phyloP scores from a whole-genome alignment of 768 basidiomycete genomes.

The Pholiota microspora region DNA sequence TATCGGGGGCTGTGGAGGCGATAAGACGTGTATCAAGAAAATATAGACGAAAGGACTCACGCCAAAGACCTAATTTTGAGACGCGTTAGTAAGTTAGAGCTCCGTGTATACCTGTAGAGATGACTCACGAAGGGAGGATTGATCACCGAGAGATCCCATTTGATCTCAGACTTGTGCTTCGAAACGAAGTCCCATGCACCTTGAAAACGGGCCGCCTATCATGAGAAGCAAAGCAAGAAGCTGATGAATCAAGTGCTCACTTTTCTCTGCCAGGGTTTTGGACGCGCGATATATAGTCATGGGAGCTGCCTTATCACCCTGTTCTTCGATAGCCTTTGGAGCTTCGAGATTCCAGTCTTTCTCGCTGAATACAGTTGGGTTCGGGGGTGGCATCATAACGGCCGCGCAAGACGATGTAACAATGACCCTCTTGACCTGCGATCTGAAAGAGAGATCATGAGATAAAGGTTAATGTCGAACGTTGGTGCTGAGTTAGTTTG shows the following conservation, averaged over 20 bases:
- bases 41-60: neutral
- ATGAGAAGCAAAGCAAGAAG: too few relatives aligned
- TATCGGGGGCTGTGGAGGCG: constrained; percentile 33
- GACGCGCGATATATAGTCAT: constrained; percentile 51
- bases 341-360: constrained; percentile 39
- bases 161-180: constrained; percentile 37
- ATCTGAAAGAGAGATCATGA: neutral
- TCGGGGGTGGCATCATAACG: neutral
- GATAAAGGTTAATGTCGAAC: too few relatives aligned
- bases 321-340: constrained; percentile 39
- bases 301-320: constrained; percentile 41
- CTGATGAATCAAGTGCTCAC: constrained; percentile 21
- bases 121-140: constrained; percentile 50
- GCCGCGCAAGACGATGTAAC: constrained; percentile 51
- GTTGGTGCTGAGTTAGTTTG: too few relatives aligned
- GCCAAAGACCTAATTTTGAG: neutral
- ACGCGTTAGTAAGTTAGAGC: neutral
- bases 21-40: neutral
- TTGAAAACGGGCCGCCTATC: constrained; percentile 13
- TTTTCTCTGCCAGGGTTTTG: constrained; percentile 67
- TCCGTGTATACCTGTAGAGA: neutral
- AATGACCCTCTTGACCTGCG: constrained; percentile 59
- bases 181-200: constrained; percentile 42
- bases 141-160: constrained; percentile 51
- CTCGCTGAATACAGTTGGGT: constrained; percentile 6